phyloP scores from a whole-genome alignment of 2,329 filamentous ascomycete genomes.

The Pseudogymnoascus verrucosus region DNA sequence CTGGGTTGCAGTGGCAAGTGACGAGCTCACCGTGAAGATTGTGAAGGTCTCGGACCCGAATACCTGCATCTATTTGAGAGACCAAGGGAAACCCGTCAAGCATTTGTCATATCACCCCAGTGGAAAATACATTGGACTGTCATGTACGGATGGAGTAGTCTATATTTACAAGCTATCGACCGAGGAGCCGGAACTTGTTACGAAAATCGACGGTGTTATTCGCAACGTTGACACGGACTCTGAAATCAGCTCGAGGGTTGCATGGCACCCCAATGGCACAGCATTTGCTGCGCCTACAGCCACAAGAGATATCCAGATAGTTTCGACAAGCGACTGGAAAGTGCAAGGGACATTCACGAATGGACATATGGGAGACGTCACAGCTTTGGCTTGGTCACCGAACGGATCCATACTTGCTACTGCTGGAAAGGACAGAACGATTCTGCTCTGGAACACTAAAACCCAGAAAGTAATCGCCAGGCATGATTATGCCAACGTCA shows the following conservation, averaged over 20 bases:
- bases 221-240: constrained; percentile 68
- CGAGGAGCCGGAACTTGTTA: constrained; percentile 72
- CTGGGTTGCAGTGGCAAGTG: constrained; percentile 94
- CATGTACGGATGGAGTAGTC: constrained; percentile 79
- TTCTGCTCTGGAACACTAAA: constrained; percentile 82
- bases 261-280: constrained; percentile 91
- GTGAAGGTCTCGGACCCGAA: constrained; percentile 75
- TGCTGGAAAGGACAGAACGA: constrained; percentile 58
- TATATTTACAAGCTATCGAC: constrained; percentile 81
- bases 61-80: constrained; percentile 67
- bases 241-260: constrained; percentile 64
- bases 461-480: constrained; percentile 74
- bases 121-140: constrained; percentile 67
- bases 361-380: constrained; percentile 77
- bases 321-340: constrained; percentile 86
- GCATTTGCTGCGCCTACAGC: constrained; percentile 82
- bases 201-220: constrained; percentile 80
- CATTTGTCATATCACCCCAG: constrained; percentile 82
- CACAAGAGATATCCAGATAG: constrained; percentile 73
- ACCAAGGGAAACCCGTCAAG: constrained; percentile 82
- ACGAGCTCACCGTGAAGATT: constrained; percentile 85
- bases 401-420: constrained; percentile 82
- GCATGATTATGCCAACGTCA: constrained; percentile 73
- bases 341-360: constrained; percentile 71
- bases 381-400: constrained; percentile 83